Evolutionary conservation across 768 basidiomycete species (phyloP).

Genomic region (Tricholoma sp.): DNA sequence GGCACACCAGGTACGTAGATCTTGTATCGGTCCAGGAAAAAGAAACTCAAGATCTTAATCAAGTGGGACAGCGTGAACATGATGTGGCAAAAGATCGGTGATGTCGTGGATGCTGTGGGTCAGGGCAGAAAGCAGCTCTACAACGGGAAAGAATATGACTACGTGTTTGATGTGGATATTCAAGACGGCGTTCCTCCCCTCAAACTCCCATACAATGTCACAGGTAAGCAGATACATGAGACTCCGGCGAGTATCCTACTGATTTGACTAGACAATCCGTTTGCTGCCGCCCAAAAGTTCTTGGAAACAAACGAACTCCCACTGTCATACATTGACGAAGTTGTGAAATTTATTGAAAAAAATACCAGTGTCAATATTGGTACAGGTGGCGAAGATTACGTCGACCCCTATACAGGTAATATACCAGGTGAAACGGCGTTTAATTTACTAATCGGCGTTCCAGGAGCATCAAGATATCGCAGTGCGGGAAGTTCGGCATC

Average conservation of each 20-base stretch:
- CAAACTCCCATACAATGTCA: slow-evolving; percentile 90
- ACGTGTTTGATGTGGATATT: slow-evolving; percentile 98
- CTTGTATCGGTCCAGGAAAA: not conserved
- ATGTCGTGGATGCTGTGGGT: slow-evolving; percentile 93
- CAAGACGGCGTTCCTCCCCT: slow-evolving; percentile 88
- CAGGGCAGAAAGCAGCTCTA: slow-evolving; percentile 88
- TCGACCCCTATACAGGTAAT: slow-evolving; percentile 89
- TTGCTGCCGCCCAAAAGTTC: slow-evolving; percentile 84
- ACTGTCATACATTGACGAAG: slow-evolving; percentile 77
- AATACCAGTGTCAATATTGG: slow-evolving; percentile 77
- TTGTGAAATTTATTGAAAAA: slow-evolving; percentile 90
- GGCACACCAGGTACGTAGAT: slow-evolving; percentile 71
- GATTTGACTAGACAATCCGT: slow-evolving; percentile 74
- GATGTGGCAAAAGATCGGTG: slow-evolving; percentile 91
- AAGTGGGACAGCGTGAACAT: slow-evolving; percentile 75
- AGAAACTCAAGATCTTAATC: slow-evolving; percentile 1
- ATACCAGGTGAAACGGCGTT: not conserved
- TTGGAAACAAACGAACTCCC: slow-evolving; percentile 81
- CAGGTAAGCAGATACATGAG: slow-evolving; percentile 45
- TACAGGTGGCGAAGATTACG: slow-evolving; percentile 50
- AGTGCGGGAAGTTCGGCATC: slow-evolving; percentile 30
- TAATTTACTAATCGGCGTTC: slow-evolving; percentile 4
- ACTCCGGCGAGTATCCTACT: not conserved
- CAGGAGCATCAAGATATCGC: slow-evolving; percentile 64
- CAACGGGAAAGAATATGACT: slow-evolving; percentile 94